Percentiles rank a stretch among this genome's conserved stretches.
These are phyloP conservation scores for Clonostachys sp. DNA, from an alignment of 2,329 filamentous ascomycete genomes.

Conservation along the genomic window DNA sequence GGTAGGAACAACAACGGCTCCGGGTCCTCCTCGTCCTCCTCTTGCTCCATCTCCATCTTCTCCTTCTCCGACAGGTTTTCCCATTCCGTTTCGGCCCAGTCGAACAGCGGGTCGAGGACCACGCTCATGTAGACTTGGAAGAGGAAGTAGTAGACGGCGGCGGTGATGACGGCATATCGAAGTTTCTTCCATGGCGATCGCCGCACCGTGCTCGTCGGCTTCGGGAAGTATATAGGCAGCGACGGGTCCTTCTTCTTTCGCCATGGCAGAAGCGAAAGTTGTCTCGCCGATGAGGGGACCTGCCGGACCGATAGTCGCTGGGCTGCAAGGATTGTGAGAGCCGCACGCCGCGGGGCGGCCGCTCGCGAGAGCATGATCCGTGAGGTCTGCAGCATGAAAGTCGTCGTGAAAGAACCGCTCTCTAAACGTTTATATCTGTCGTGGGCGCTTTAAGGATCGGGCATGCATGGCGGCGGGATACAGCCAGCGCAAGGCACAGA, in stretches of 20 bases:
- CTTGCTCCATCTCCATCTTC: constrained; percentile 29
- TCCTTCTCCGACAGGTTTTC: constrained; percentile 36
- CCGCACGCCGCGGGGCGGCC: constrained; percentile 11
- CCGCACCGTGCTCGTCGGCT: background rate
- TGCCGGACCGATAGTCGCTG: constrained; percentile 12
- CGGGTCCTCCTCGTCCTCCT: constrained; percentile 36
- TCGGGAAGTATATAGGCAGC: constrained; percentile 26
- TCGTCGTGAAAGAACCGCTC: too few relatives aligned
- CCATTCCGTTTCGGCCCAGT: constrained; percentile 34
- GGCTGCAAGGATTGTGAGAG: constrained; percentile 8
- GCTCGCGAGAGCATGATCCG: constrained; percentile 7
- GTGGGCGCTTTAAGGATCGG: too few relatives aligned
- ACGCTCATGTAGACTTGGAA: constrained; percentile 37
- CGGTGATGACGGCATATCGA: constrained; percentile 17
- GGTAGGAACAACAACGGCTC: constrained; percentile 52
- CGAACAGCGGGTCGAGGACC: constrained; percentile 40
- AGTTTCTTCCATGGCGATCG: background rate
- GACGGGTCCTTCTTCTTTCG: constrained; percentile 11
- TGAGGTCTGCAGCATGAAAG: too few relatives aligned
- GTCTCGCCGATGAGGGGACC: constrained; percentile 11
- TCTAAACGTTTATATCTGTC: too few relatives aligned
- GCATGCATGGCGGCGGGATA: background rate
- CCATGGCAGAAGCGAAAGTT: constrained; percentile 27
- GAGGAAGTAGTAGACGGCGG: constrained; percentile 25
- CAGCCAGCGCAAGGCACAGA: background rate